Base-by-base conservation (phyloP, 1,284 basidiomycete genomes). In the Lentinula novae-zelandiae region DNA sequence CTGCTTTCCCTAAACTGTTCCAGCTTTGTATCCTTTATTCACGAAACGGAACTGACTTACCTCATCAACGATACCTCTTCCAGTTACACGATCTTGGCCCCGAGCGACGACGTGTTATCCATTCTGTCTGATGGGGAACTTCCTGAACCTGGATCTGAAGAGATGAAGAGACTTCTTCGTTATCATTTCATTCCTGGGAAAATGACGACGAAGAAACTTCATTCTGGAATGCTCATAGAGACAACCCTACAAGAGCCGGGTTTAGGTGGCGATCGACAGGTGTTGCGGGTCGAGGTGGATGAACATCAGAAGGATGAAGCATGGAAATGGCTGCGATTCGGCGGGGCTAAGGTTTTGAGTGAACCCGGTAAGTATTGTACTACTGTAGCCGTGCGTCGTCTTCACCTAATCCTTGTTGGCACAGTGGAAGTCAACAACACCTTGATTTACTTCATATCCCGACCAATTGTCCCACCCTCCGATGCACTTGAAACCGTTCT, bases 131-230 rank as follows among this genome's bases (percentile, higher is more conserved):
- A 77, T 55, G 77, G 75, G 10, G 76, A 80, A 10, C 71, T 93
- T 33, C 90, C 91, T 2, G 77, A 84, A 61, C 75, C 73, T 42
- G 92, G 91, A 7, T 86, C 79, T 38, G 78, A 82, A 15, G 89
- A 89, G 60, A 75, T 95, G 63, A 85, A 80, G 73, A 84, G 79
- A 64, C 68, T 87, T 57, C 72, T 95, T 33, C 79, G 84, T 68
- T 98, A 98, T 70, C 96, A 98, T 73, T 93, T 98, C 70, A 76
- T 97, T 40, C 89, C 90, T 0, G 93, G 92, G 5, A 83, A 82
- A 61, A 88, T 90, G 81, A 76, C 80, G 0, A 81, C 84, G 2
- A 79, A 83, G 60, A 89, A 93, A 63, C 77, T 98, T 50, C 76
- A 79, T 52, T 79, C 93, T 66, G 87, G 86, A 2, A 84, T 88